Percentiles rank a stretch among this genome's conserved stretches.
Conservation (phyloP, 1,284 basidiomycete species). For the Marasmius fiardii region DNA sequence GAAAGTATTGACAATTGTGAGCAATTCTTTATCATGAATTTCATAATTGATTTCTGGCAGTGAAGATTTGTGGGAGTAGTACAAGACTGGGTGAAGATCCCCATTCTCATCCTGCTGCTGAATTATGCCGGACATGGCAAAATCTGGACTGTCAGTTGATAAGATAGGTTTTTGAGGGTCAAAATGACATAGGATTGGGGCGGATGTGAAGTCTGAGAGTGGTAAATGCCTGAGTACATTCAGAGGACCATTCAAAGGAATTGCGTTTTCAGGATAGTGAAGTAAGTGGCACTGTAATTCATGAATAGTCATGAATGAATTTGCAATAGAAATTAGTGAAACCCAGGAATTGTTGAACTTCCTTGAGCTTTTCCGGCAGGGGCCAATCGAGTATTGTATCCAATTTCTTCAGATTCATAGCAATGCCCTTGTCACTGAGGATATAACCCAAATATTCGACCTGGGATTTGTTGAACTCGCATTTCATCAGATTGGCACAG, state of each 20-base stretch:
- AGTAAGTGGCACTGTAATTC: slow-evolving; percentile 12
- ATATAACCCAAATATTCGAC: slow-evolving; percentile 41
- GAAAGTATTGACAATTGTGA: neutral
- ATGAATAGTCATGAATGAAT: slow-evolving; percentile 34
- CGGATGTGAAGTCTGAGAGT: slow-evolving; percentile 10
- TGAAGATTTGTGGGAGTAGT: slow-evolving; percentile 25
- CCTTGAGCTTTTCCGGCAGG: slow-evolving; percentile 15
- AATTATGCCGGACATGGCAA: slow-evolving; percentile 12
- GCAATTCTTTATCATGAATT: neutral
- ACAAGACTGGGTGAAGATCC: slow-evolving; percentile 30
- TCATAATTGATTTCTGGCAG: slow-evolving; percentile 28
- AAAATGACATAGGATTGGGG: slow-evolving; percentile 6
- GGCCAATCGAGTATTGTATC: slow-evolving; percentile 23
- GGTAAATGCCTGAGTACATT: neutral
- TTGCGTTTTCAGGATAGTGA: slow-evolving; percentile 6
- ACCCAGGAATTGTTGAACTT: slow-evolving; percentile 28
- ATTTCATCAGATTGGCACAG: slow-evolving; percentile 29
- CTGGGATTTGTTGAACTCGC: slow-evolving; percentile 25
- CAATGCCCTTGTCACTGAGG: slow-evolving; percentile 20
- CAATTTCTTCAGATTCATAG: slow-evolving; percentile 40
- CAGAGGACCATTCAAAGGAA: neutral
- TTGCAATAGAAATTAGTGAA: no score
- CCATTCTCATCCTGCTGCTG: slow-evolving; percentile 7
- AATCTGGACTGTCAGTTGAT: slow-evolving; percentile 18
- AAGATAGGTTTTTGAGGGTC: slow-evolving; percentile 29